Evolutionary conservation across 805 yeast species (phyloP).

Genomic region (Lipomyces oligophaga): DNA sequence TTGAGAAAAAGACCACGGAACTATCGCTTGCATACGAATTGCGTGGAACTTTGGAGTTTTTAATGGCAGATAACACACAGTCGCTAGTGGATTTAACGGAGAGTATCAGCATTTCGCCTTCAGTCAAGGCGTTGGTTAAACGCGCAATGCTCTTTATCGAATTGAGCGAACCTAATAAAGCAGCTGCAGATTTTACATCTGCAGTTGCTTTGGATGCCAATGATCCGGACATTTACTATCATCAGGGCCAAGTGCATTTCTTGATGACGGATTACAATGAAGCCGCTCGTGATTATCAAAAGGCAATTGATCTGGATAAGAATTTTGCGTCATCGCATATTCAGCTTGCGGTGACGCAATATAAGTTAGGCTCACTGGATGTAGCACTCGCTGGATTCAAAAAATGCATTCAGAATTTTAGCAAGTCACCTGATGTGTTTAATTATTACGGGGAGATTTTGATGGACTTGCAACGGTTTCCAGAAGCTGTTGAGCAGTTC

Average conservation of each 20-base stretch:
- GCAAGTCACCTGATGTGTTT: constrained; percentile 86
- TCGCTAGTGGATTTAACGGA: constrained; percentile 63
- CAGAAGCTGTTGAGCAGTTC: constrained; percentile 74
- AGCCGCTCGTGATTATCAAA: constrained; percentile 71
- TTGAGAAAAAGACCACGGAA: constrained; percentile 33
- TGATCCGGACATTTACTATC: constrained; percentile 83
- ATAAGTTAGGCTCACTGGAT: constrained; percentile 44
- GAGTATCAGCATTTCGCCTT: constrained; percentile 64
- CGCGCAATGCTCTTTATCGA: constrained; percentile 83
- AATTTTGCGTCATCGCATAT: constrained; percentile 78
- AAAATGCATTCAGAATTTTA: constrained; percentile 56
- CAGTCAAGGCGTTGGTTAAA: constrained; percentile 72
- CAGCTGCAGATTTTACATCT: constrained; percentile 61
- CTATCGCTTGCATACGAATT: constrained; percentile 77
- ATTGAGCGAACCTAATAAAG: constrained; percentile 57
- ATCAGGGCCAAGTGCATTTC: constrained; percentile 88
- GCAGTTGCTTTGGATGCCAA: constrained; percentile 68
- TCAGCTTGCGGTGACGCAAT: constrained; percentile 88
- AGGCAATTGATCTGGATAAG: constrained; percentile 70
- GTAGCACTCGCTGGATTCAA: constrained; percentile 29
- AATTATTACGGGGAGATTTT: constrained; percentile 94
- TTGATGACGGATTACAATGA: constrained; percentile 66
- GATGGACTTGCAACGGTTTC: constrained; percentile 70
- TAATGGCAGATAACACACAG: constrained; percentile 64
- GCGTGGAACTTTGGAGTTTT: constrained; percentile 75